These are phyloP conservation scores for Rhodotorula sp. DNA, from an alignment of 1,284 basidiomycete species.

Conservation along the genomic window DNA sequence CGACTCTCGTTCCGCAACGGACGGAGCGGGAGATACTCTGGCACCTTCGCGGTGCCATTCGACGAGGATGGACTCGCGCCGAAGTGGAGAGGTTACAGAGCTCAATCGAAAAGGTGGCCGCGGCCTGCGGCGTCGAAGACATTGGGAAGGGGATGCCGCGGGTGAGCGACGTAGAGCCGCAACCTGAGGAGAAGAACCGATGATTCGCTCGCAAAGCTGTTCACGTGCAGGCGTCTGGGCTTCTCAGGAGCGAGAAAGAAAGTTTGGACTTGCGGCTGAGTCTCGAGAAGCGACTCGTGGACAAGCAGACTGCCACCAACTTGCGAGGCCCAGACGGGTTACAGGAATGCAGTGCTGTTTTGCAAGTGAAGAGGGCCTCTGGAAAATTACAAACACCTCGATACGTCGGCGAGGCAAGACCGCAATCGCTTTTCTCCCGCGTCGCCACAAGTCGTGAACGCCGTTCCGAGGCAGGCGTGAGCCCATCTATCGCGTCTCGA, in stretches of 20 bases:
- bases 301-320: too few relatives aligned
- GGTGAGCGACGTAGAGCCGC: constrained; percentile 15
- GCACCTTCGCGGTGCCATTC: constrained; percentile 35
- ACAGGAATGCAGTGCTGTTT: constrained; percentile 2
- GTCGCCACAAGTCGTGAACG: too few relatives aligned
- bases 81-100: constrained; percentile 34
- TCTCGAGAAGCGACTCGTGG: too few relatives aligned
- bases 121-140: constrained; percentile 17
- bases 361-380: background rate
- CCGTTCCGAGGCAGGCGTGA: background rate
- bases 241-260: too few relatives aligned
- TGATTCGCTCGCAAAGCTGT: too few relatives aligned
- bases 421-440: too few relatives aligned
- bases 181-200: constrained; percentile 13
- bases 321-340: background rate
- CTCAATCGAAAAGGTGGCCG: constrained; percentile 20
- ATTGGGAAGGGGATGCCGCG: constrained; percentile 22
- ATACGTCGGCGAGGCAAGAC: background rate
- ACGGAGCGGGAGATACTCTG: constrained; percentile 35
- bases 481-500: background rate
- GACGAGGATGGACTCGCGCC: constrained; percentile 27
- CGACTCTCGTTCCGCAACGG: constrained; percentile 29
- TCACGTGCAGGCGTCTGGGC: too few relatives aligned
- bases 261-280: too few relatives aligned
- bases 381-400: background rate